A percentile compares a stretch with the other conserved stretches of the same genome.
Conservation (phyloP, 805 yeast species). For the Suhomyces sp. region DNA sequence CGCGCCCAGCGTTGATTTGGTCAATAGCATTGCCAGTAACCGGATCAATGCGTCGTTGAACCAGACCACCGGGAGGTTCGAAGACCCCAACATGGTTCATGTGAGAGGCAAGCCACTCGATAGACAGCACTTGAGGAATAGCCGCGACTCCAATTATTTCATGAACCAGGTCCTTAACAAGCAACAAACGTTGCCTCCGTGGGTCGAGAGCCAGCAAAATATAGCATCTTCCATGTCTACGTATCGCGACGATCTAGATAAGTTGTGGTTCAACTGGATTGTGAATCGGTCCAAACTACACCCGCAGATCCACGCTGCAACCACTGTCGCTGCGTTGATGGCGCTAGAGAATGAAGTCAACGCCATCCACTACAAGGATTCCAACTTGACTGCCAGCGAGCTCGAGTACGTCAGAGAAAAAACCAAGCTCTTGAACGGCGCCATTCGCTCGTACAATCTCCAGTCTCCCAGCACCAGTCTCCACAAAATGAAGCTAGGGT, state of each 20-base stretch:
- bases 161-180: constrained; percentile 70
- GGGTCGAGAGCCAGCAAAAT: constrained; percentile 78
- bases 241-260: constrained; percentile 46
- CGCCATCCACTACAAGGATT: neutral
- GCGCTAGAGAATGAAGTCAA: constrained; percentile 1
- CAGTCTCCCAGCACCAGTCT: constrained; percentile 36
- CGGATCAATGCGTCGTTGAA: constrained; percentile 66
- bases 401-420: constrained; percentile 21
- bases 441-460: constrained; percentile 34
- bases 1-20: constrained; percentile 46
- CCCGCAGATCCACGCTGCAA: neutral
- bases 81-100: constrained; percentile 42
- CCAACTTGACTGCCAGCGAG: constrained; percentile 3
- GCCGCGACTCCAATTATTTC: constrained; percentile 64
- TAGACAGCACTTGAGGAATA: constrained; percentile 56
- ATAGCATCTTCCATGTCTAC: constrained; percentile 45
- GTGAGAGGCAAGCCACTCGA: constrained; percentile 60
- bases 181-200: constrained; percentile 83
- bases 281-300: constrained; percentile 6
- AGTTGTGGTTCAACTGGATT: constrained; percentile 17
- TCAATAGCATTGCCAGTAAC: constrained; percentile 69
- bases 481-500: constrained; percentile 36
- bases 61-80: constrained; percentile 64
- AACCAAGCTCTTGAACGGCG: constrained; percentile 19
- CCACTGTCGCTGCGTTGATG: constrained; percentile 1